Percentiles rank a stretch among this genome's conserved stretches.
Evolutionary conservation across 2,329 filamentous ascomycete species (phyloP).

Genomic region (Ophiosphaerella korrae): DNA sequence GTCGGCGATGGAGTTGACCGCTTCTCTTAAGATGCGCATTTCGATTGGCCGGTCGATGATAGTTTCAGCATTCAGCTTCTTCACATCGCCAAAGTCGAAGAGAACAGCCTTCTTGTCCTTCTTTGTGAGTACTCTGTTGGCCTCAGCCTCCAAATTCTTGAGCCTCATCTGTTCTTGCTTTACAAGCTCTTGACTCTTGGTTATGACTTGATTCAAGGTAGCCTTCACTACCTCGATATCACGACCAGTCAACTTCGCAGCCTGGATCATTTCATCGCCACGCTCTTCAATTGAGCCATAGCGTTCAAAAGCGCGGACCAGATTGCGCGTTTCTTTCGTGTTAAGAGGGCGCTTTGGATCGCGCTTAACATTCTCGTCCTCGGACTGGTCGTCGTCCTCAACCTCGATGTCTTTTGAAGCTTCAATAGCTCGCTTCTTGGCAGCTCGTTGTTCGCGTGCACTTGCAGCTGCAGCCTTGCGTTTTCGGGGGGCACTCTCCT

Average conservation of each 20-base stretch:
- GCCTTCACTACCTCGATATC: conserved; percentile 79
- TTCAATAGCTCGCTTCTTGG: conserved; percentile 70
- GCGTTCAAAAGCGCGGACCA: conserved; percentile 87
- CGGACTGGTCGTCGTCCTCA: conserved; percentile 57
- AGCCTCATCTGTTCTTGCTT: conserved; percentile 72
- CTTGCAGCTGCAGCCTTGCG: conserved; percentile 66
- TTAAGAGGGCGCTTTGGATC: conserved; percentile 90
- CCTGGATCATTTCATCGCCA: conserved; percentile 82
- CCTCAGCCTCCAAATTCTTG: conserved; percentile 68
- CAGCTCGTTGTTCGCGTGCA: conserved; percentile 67
- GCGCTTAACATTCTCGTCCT: conserved; percentile 58
- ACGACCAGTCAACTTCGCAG: conserved; percentile 82
- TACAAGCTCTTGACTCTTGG: conserved; percentile 71
- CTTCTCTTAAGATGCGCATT: conserved; percentile 79
- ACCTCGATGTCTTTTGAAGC: conserved; percentile 68
- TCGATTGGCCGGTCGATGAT: conserved; percentile 90
- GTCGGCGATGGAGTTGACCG: conserved; percentile 68
- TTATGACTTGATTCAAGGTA: conserved; percentile 78
- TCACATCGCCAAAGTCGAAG: conserved; percentile 91
- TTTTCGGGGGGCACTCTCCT: conserved; percentile 82
- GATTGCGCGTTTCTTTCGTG: conserved; percentile 90
- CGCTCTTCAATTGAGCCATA: conserved; percentile 91
- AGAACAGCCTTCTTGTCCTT: conserved; percentile 97
- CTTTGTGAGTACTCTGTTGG: conserved; percentile 84
- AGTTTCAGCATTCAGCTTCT: conserved; percentile 94